Conservation (phyloP, 139 green algal species). For the Chlorella sp. region DNA sequence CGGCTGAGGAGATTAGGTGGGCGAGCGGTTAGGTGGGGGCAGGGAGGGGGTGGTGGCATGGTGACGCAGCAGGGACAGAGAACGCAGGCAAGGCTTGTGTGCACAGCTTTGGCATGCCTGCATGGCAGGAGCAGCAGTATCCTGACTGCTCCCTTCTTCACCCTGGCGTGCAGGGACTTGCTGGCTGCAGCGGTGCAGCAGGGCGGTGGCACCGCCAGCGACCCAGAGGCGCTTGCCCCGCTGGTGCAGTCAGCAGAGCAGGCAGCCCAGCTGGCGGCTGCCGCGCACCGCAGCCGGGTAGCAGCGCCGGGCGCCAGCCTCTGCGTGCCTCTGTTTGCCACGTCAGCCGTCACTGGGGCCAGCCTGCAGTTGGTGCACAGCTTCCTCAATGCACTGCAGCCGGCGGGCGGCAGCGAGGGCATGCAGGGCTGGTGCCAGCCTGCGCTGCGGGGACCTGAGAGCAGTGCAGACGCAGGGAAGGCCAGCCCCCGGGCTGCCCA, state of each 20-base stretch:
- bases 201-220: background rate
- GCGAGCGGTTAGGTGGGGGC: background rate
- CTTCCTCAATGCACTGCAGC: conserved; percentile 70
- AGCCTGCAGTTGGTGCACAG: conserved; percentile 77
- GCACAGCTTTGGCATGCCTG: no score
- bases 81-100: no score
- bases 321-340: conserved; percentile 71
- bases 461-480: background rate
- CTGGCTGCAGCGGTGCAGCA: conserved; percentile 20
- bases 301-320: background rate
- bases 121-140: no score
- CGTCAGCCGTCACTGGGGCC: conserved; percentile 69
- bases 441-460: background rate
- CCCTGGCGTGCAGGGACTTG: conserved; percentile 35
- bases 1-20: conserved; percentile 16
- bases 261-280: conserved; percentile 20
- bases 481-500: conserved; percentile 36
- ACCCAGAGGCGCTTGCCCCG: background rate
- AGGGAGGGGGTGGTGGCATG: background rate
- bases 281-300: conserved; percentile 19
- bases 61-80: no score
- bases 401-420: conserved; percentile 5
- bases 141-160: no score
- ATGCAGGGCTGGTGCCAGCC: conserved; percentile 28
- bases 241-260: conserved; percentile 31